These are phyloP conservation scores for Penicillium lividum DNA, from an alignment of 495 filamentous ascomycete genomes.

Conservation along the genomic window DNA sequence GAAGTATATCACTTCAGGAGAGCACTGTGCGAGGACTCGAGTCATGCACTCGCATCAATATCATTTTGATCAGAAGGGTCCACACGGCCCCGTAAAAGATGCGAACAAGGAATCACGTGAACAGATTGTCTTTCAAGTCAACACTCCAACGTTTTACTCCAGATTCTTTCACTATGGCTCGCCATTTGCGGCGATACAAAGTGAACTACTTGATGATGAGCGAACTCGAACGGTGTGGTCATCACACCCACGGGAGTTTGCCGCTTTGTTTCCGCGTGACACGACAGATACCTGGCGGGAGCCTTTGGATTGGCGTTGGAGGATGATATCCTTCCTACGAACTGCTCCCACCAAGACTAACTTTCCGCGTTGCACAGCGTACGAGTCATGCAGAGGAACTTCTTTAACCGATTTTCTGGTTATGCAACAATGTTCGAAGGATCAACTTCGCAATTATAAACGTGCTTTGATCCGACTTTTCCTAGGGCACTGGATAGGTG, in stretches of 20 bases:
- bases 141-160: constrained; percentile 3
- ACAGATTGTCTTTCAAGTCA: constrained; percentile 5
- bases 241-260: constrained; percentile 4
- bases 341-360: background rate
- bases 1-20: constrained; percentile 4
- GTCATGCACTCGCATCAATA: background rate
- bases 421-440: background rate
- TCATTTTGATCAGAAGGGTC: no score
- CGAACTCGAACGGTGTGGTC: constrained; percentile 3
- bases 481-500: background rate
- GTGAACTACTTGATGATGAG: constrained; percentile 2
- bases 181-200: background rate
- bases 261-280: background rate
- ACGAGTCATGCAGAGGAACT: background rate
- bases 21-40: constrained; percentile 5
- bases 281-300: background rate
- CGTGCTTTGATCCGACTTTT: background rate
- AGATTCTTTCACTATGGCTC: constrained; percentile 9
- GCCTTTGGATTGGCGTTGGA: background rate
- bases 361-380: background rate
- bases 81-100: no score
- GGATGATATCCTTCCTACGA: background rate
- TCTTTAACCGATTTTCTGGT: background rate
- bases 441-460: background rate
- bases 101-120: no score